Evolutionary conservation across 352 stramenopile genomes (phyloP).

Genomic region (Aphanomyces euteiches): DNA sequence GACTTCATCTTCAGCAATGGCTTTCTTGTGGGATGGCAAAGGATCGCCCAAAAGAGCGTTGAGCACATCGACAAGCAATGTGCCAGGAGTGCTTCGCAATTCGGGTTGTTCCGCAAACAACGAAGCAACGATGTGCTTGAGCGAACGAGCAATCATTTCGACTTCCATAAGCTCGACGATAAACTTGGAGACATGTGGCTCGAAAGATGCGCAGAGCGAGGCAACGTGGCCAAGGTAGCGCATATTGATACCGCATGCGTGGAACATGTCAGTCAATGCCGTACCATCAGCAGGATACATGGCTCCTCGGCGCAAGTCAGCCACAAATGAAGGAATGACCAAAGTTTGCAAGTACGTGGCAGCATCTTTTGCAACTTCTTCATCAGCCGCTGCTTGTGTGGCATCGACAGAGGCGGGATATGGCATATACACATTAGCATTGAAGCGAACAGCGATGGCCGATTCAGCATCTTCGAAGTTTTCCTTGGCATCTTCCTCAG

Average conservation of each 20-base stretch:
- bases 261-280: constrained; percentile 91
- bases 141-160: constrained; percentile 93
- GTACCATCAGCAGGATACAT: constrained; percentile 87
- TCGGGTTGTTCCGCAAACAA: constrained; percentile 60
- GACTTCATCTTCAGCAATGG: constrained; percentile 27
- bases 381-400: constrained; percentile 62
- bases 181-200: constrained; percentile 88
- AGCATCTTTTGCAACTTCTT: constrained; percentile 62
- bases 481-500: constrained; percentile 31
- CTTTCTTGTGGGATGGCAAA: constrained; percentile 26
- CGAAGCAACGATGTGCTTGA: constrained; percentile 83
- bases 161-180: constrained; percentile 93
- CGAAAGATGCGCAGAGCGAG: constrained; percentile 82
- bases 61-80: constrained; percentile 74
- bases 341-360: constrained; percentile 82
- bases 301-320: constrained; percentile 74
- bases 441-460: constrained; percentile 61
- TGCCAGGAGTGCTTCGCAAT: constrained; percentile 62
- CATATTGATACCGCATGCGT: constrained; percentile 96
- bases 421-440: constrained; percentile 88
- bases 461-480: constrained; percentile 51
- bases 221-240: constrained; percentile 93
- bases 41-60: constrained; percentile 76
- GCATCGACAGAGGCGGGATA: constrained; percentile 74
- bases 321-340: constrained; percentile 80